Percentiles rank a stretch among this genome's conserved stretches.
Evolutionary conservation across 225 moss, liverwort and hornwort genomes (phyloP).

Genomic region (Polytrichum commune): DNA sequence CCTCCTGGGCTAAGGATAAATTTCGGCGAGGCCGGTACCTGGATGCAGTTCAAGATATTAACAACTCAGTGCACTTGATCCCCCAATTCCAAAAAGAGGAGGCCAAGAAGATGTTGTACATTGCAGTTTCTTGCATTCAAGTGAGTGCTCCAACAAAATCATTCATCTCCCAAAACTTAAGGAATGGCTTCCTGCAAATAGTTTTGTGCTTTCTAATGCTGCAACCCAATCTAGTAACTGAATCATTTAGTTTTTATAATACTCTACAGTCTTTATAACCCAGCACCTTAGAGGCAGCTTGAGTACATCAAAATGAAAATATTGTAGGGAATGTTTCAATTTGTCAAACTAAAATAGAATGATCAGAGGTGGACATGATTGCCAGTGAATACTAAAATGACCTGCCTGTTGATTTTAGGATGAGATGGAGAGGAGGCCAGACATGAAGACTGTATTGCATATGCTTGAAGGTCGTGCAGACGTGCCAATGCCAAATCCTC

Average conservation of each 20-base stretch:
- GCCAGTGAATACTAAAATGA: not conserved
- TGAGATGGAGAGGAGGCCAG: conserved; percentile 26
- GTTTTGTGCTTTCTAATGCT: not conserved
- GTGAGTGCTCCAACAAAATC: not conserved
- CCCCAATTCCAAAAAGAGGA: conserved; percentile 16
- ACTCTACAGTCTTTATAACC: not conserved
- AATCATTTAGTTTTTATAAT: not conserved
- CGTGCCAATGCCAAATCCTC: conserved; percentile 11
- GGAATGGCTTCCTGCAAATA: too few relatives aligned
- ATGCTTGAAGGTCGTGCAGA: conserved; percentile 27
- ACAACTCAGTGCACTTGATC: conserved; percentile 7
- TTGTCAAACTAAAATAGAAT: not conserved
- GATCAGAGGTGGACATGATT: not conserved
- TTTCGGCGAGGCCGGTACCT: not conserved
- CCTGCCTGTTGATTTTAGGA: conserved; percentile 15
- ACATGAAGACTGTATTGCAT: conserved; percentile 28
- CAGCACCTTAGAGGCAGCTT: not conserved
- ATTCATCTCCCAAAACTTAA: not conserved
- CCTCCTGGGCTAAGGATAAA: conserved; percentile 20
- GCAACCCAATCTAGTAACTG: not conserved
- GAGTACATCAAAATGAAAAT: not conserved
- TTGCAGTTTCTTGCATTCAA: conserved; percentile 1
- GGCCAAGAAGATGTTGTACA: conserved; percentile 15
- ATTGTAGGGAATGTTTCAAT: not conserved
- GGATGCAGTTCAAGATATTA: conserved; percentile 6